Evolutionary conservation across 257 asterid genomes (phyloP), one percentile per base, ranked within the genome.

Genomic region (Henckelia pumila): DNA sequence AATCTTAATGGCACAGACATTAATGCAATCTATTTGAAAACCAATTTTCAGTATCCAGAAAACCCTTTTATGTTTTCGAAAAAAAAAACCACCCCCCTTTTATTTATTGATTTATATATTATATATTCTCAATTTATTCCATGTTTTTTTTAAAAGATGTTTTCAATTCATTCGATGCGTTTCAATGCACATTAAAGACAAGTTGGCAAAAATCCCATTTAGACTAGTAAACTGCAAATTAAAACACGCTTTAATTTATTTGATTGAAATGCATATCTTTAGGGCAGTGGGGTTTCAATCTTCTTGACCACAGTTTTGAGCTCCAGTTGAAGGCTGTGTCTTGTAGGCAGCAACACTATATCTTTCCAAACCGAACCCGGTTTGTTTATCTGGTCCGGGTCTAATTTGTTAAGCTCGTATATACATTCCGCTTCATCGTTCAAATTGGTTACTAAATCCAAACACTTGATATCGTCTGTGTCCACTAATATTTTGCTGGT

Each of bases 381-480:
- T 52, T 78, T 75, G 16, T 66, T 59, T 3, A 78, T 71, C 20
- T 40, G 75, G 60, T 73, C 81, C 0, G 67, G 33, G 3, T 78
- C 86, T 32, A n/a, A n/a, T n/a, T 74, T 66, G 65, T 90, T 76
- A 16, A 93, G 81, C 72, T 90, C 95, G 53, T 64, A 71, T 56
- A 93, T 84, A 7, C 91, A 85, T 53, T 86, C 96, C 28, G 99
- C 97, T 56, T 88, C 95, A 0, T 88, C 91, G n/a, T 90, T 88
- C 89, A 93, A 35, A 9, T 61, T 78, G 73, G 82, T 70, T 5
- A 88, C 95, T 10, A 78, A 61, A 13, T 71, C 77, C 74, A 93
- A 75, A 40, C 88, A 85, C n/a, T 80, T 79, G 79, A 90, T 82
- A 7, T 85, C 92, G 2, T 82, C 86, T 0, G 79, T 86, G 52